These are phyloP conservation scores for Oryza coarctata DNA, from an alignment of 176 grass and related monocot genomes.

Conservation along the genomic window DNA sequence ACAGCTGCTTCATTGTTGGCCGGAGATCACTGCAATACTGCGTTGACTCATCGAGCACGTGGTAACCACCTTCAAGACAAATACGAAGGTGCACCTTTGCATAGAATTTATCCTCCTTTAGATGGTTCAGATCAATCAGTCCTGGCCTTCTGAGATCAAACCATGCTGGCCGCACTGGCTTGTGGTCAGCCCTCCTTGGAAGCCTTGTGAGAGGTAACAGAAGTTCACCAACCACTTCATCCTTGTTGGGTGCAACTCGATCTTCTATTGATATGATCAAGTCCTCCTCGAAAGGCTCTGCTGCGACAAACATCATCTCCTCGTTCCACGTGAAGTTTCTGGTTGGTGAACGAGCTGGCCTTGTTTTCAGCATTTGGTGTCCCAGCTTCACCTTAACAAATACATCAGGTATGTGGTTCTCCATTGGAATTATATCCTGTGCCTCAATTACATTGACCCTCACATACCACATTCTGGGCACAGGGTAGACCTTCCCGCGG, in stretches of 20 bases:
- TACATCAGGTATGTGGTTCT: slow-evolving; percentile 58
- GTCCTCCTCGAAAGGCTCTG: slow-evolving; percentile 89
- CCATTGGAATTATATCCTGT: slow-evolving; percentile 63
- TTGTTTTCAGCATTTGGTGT: slow-evolving; percentile 57
- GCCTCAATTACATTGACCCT: slow-evolving; percentile 75
- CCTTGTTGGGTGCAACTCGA: slow-evolving; percentile 61
- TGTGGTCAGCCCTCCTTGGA: slow-evolving; percentile 61
- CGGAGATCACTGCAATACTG: slow-evolving; percentile 89
- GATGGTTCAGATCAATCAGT: slow-evolving; percentile 56
- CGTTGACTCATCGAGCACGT: slow-evolving; percentile 89
- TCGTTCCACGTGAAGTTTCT: slow-evolving; percentile 77
- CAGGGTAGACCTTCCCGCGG: slow-evolving; percentile 88
- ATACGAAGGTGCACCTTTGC: slow-evolving; percentile 56
- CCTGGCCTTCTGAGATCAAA: slow-evolving; percentile 57
- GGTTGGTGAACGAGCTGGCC: slow-evolving; percentile 56
- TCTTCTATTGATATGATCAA: slow-evolving; percentile 69
- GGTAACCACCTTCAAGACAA: slow-evolving; percentile 89
- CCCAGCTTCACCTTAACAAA: slow-evolving; percentile 65
- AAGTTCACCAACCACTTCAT: slow-evolving; percentile 57
- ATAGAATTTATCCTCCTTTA: slow-evolving; percentile 89
- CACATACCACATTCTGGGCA: slow-evolving; percentile 84
- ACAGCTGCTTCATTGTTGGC: slow-evolving; percentile 88
- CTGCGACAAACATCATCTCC: slow-evolving; percentile 78
- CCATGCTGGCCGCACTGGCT: slow-evolving; percentile 50
- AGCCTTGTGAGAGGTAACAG: slow-evolving; percentile 44